phyloP scores from a whole-genome alignment of 2,329 filamentous ascomycete species.

The Talaromyces sp. region DNA sequence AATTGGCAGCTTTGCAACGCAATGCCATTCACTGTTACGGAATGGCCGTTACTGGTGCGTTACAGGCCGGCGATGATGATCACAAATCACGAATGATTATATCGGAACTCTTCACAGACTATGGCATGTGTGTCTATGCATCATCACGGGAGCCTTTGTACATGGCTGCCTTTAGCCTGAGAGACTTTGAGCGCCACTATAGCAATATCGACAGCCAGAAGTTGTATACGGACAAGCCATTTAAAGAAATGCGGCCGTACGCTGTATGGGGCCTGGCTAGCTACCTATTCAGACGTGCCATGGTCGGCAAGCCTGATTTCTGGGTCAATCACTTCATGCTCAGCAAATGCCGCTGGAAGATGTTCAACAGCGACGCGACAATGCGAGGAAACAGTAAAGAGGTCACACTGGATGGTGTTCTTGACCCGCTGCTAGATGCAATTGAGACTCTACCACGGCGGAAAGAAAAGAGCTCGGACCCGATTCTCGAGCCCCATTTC shows the following conservation, averaged over 20 bases:
- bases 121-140: constrained; percentile 63
- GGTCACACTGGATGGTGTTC: constrained; percentile 42
- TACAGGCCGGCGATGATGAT: constrained; percentile 51
- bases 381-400: constrained; percentile 31
- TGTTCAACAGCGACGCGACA: constrained; percentile 49
- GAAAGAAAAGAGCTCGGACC: constrained; percentile 60
- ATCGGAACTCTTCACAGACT: constrained; percentile 63
- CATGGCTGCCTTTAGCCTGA: constrained; percentile 61
- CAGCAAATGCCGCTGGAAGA: constrained; percentile 69
- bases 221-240: constrained; percentile 55
- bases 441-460: constrained; percentile 58
- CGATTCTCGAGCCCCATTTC: constrained; percentile 86
- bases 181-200: constrained; percentile 58
- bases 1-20: constrained; percentile 70
- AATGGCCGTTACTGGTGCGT: constrained; percentile 61
- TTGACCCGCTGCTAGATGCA: constrained; percentile 54
- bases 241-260: constrained; percentile 54
- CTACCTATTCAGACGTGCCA: constrained; percentile 55
- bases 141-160: constrained; percentile 63
- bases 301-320: constrained; percentile 53
- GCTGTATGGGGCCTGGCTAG: constrained; percentile 62
- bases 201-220: constrained; percentile 49
- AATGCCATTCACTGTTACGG: constrained; percentile 76
- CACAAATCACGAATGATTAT: constrained; percentile 52
- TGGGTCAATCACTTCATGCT: constrained; percentile 68